Evolutionary conservation across 2,329 filamentous ascomycete species (phyloP).

Genomic region (Diaporthe sp.): DNA sequence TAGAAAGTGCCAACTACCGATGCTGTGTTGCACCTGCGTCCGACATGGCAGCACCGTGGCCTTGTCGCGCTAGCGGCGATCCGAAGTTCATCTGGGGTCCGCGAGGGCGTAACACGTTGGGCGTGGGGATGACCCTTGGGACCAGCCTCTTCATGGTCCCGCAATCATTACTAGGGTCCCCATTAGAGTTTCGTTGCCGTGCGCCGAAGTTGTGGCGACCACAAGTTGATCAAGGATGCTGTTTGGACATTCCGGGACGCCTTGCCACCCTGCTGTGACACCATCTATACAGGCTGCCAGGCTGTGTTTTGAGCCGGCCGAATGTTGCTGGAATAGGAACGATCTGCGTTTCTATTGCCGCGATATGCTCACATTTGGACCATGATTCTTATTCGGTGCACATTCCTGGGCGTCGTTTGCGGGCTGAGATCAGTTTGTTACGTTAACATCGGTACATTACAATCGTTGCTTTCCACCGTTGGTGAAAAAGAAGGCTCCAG

Average conservation of each 20-base stretch:
- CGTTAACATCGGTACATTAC: not conserved
- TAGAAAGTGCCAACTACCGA: not conserved
- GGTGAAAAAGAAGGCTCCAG: not conserved
- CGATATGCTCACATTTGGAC: not conserved
- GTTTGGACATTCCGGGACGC: not conserved
- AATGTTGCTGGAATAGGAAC: not conserved
- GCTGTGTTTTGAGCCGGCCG: not conserved
- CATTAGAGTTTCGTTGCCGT: conserved; percentile 4
- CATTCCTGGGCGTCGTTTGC: not conserved
- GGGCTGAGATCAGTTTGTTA: not conserved
- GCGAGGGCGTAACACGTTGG: not conserved
- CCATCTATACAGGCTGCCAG: not conserved
- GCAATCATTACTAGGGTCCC: not conserved
- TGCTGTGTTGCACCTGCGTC: not conserved
- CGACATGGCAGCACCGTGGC: not conserved
- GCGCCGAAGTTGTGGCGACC: not conserved
- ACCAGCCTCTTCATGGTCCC: not conserved
- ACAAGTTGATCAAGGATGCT: not conserved
- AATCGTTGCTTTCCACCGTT: not conserved
- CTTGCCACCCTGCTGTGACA: conserved; percentile 19
- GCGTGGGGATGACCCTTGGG: conserved; percentile 5
- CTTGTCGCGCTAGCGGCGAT: not conserved
- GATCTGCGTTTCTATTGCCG: not conserved
- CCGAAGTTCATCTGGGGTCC: not conserved
- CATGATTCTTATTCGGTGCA: not conserved